Conservation (phyloP, 1,284 basidiomycete genomes). For the Fomitiporia mediterranea region DNA sequence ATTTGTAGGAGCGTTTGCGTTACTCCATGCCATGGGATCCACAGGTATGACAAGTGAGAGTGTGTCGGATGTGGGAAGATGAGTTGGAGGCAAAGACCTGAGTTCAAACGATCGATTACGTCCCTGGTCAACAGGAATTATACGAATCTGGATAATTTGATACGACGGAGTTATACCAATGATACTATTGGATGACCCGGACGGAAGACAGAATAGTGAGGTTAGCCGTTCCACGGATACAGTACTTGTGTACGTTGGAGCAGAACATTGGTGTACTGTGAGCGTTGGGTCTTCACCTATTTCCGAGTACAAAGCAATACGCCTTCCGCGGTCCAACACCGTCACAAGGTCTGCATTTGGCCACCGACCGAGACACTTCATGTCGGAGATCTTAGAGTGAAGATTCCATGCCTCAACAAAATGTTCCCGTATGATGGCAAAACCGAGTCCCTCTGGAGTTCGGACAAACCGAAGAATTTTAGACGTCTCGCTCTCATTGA, state of each 20-base stretch:
- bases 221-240: conserved; percentile 48
- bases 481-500: conserved; percentile 43
- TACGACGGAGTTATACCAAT: conserved; percentile 56
- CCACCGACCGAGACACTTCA: conserved; percentile 46
- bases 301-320: conserved; percentile 14
- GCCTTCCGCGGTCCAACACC: conserved; percentile 54
- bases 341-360: conserved; percentile 55
- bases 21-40: conserved; percentile 87
- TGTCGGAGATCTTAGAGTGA: conserved; percentile 38
- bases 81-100: conserved; percentile 39
- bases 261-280: conserved; percentile 7
- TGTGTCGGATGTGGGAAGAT: conserved; percentile 44
- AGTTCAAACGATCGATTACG: conserved; percentile 29
- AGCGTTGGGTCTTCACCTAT: background rate
- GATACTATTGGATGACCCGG: conserved; percentile 44
- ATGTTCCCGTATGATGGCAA: conserved; percentile 55
- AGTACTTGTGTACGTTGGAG: conserved; percentile 20
- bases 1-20: conserved; percentile 30
- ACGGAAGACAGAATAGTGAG: conserved; percentile 60
- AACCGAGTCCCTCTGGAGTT: conserved; percentile 69
- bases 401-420: conserved; percentile 64
- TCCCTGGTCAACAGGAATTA: conserved; percentile 22
- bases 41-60: conserved; percentile 69
- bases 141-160: conserved; percentile 39
- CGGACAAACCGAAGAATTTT: conserved; percentile 59